A percentile compares a stretch with the other conserved stretches of the same genome.
These are phyloP conservation scores for Camellia oleifera DNA, from an alignment of 179 eudicot species.

Conservation along the genomic window DNA sequence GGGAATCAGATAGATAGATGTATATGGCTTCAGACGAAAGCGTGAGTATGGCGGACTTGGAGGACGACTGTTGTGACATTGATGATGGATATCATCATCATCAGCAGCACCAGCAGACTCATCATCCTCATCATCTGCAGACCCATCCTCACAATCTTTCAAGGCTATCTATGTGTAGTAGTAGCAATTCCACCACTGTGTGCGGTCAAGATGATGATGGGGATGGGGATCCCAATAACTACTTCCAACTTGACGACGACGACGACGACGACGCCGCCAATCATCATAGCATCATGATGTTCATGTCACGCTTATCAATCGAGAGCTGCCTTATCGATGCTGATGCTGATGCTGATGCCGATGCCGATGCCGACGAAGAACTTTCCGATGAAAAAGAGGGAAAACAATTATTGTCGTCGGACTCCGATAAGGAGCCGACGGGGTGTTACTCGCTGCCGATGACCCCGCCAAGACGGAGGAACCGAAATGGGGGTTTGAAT, in stretches of 20 bases:
- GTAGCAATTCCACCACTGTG: background rate
- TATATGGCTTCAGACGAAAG: slow-evolving; percentile 10
- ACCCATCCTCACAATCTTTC: background rate
- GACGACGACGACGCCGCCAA: background rate
- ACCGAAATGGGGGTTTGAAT: background rate
- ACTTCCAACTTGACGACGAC: background rate
- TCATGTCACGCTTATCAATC: slow-evolving; percentile 10
- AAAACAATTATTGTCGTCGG: background rate
- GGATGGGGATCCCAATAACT: background rate
- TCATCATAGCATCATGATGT: slow-evolving; percentile 7
- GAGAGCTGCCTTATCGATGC: slow-evolving; percentile 1
- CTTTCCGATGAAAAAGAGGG: background rate
- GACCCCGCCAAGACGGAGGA: background rate
- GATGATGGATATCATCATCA: background rate
- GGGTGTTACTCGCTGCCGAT: background rate
- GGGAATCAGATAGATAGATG: too few species aligned
- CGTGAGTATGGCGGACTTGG: background rate
- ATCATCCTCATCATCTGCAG: too few species aligned
- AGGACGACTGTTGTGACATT: background rate
- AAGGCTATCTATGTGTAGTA: background rate
- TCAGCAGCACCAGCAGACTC: too few species aligned
- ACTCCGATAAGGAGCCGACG: background rate
- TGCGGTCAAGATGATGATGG: background rate
- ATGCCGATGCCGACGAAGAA: background rate
- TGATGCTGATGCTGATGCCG: background rate